Percentiles rank a stretch among this genome's conserved stretches.
phyloP scores from a whole-genome alignment of 2,329 filamentous ascomycete species.

The Aspergillus fumigatus region DNA sequence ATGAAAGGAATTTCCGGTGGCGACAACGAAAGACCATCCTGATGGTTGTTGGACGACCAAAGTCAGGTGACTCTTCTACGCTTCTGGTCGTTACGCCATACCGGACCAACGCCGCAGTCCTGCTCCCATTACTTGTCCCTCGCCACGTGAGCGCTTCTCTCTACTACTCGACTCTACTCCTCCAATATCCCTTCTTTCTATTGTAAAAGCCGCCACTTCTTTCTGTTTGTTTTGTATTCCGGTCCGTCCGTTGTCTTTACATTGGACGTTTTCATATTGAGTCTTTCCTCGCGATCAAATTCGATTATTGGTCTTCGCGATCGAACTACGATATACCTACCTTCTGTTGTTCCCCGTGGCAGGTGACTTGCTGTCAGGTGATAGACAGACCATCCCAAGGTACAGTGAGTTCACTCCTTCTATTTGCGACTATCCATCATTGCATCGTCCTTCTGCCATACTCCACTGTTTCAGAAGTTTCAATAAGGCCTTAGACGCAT shows the following conservation, averaged over 20 bases:
- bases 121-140: conserved; percentile 19
- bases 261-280: conserved; percentile 4
- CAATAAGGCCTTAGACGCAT: neutral
- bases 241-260: conserved; percentile 8
- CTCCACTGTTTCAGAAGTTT: conserved; percentile 12
- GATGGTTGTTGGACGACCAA: neutral
- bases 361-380: conserved; percentile 44
- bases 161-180: conserved; percentile 26
- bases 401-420: conserved; percentile 23
- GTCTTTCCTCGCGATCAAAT: conserved; percentile 13
- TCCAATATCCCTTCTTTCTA: conserved; percentile 27
- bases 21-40: neutral
- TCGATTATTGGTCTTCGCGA: conserved; percentile 19
- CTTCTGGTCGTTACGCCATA: conserved; percentile 16
- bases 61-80: conserved; percentile 32
- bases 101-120: conserved; percentile 20
- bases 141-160: conserved; percentile 38
- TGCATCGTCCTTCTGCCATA: conserved; percentile 11
- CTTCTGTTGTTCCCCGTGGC: conserved; percentile 37
- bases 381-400: conserved; percentile 39
- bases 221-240: conserved; percentile 17
- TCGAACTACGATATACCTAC: conserved; percentile 23
- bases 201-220: conserved; percentile 18
- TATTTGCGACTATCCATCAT: conserved; percentile 14
- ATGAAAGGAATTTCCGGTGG: neutral